Evolutionary conservation across 2,329 filamentous ascomycete genomes (phyloP), one percentile per base, ranked within the genome.

Genomic region (Truncatella angustata): DNA sequence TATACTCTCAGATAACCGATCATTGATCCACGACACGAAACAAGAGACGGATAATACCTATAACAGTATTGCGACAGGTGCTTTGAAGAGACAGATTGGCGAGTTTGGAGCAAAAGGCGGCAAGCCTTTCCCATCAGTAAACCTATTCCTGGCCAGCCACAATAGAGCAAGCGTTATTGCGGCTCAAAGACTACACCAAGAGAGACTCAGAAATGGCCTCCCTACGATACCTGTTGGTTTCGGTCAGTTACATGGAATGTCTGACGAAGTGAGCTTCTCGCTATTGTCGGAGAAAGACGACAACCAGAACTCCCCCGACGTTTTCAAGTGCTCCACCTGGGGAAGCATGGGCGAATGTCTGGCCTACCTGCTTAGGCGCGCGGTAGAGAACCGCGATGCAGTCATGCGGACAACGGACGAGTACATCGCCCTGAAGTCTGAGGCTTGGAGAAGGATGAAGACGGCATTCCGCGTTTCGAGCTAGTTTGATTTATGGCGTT

Each of bases 241-340:
- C 55, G 79, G 76, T 3, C 80, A 82, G 63, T 68, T 83, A 0
- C 75, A 79, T 47, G 80, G 80, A 23, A 83, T 83, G 80, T 77
- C 79, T 3, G 80, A 83, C 52, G 77, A 81, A 55, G 74, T 83
- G 34, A 77, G 73, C 49, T 78, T 78, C 59, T 66, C 70, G 4
- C 66, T 82, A 0, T 67, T 82, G 9, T 69, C 74, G 34, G 52
- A 63, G 23, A 70, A 69, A 54, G 55, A 59, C 9, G 60, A 59
- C 1, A 55, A 53, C 14, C 53, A 51, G 37, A 45, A 53, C 10
- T 54, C 56, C 1, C 66, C 68, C 0, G 63, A 66, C 16, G 71
- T 72, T 2, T 73, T 65, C 57, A 73, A 73, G 57, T 73, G 70
- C 50, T 66, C 67, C 24, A 73, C 69, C 2, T 73, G 71, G 71